A percentile compares a stretch with the other conserved stretches of the same genome.
Evolutionary conservation across 2,329 filamentous ascomycete genomes (phyloP).

Genomic region (Aspergillus alliaceus): DNA sequence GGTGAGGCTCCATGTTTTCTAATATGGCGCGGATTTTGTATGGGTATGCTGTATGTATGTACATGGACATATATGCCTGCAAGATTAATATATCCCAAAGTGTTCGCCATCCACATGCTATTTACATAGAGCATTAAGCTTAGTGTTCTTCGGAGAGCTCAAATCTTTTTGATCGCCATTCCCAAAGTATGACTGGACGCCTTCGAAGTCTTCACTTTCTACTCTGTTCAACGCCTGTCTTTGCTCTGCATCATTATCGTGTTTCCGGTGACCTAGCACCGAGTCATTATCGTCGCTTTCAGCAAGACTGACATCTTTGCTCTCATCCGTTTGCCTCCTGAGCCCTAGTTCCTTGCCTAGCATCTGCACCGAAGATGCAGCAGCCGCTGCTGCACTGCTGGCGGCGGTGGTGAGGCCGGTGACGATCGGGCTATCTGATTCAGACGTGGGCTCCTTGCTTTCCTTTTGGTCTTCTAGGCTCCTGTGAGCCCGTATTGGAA

Average conservation of each 20-base stretch:
- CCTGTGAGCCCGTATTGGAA: slow-evolving; percentile 1
- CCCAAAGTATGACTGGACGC: slow-evolving; percentile 34
- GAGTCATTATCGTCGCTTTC: slow-evolving; percentile 57
- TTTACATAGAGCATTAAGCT: background rate
- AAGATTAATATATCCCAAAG: background rate
- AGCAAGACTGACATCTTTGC: slow-evolving; percentile 68
- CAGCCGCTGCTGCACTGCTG: slow-evolving; percentile 14
- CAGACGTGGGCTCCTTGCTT: background rate
- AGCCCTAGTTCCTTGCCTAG: slow-evolving; percentile 65
- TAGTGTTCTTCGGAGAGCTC: background rate
- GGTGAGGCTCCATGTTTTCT: background rate
- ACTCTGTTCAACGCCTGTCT: background rate
- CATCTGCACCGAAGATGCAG: slow-evolving; percentile 12
- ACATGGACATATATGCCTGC: background rate
- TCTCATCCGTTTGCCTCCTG: slow-evolving; percentile 63
- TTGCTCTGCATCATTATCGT: slow-evolving; percentile 18
- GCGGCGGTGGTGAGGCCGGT: slow-evolving; percentile 14
- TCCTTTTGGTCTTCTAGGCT: slow-evolving; percentile 4
- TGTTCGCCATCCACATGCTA: background rate
- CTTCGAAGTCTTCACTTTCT: slow-evolving; percentile 16
- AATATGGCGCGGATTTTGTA: background rate
- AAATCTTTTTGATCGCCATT: background rate
- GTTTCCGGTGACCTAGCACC: slow-evolving; percentile 19
- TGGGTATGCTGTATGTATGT: background rate
- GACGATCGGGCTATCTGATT: slow-evolving; percentile 13